Evolutionary conservation across 805 yeast species (phyloP).

Genomic region (Saccharomycopsis oosterbeekiorum): DNA sequence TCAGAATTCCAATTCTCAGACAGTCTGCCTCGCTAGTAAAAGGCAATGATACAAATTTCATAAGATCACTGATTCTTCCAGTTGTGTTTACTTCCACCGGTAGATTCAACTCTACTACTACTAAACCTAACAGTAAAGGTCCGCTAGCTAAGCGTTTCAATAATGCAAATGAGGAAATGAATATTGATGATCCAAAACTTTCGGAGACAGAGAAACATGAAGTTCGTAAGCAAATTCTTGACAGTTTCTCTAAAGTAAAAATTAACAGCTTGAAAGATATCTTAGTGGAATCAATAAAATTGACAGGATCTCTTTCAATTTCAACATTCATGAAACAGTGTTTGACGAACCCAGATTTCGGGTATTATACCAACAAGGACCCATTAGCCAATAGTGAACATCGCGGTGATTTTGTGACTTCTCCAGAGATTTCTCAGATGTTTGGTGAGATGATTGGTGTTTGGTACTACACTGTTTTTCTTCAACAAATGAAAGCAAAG

Average conservation of each 20-base stretch:
- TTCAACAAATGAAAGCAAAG: constrained; percentile 42
- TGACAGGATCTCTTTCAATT: constrained; percentile 70
- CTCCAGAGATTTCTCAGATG: constrained; percentile 80
- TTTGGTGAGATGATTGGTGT: constrained; percentile 80
- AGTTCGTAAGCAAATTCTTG: not conserved
- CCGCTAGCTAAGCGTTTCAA: too few relatives aligned
- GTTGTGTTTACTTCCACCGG: not conserved
- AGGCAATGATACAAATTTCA: not conserved
- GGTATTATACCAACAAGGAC: constrained; percentile 70
- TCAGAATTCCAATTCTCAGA: not conserved
- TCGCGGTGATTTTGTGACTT: constrained; percentile 70
- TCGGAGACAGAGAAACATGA: not conserved
- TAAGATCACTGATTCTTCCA: not conserved
- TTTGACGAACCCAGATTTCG: constrained; percentile 63
- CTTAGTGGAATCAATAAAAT: constrained; percentile 40
- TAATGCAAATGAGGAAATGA: not conserved
- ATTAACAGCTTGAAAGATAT: constrained; percentile 21
- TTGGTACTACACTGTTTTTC: constrained; percentile 56
- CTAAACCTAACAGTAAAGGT: not conserved
- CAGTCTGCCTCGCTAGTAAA: not conserved
- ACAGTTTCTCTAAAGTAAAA: not conserved
- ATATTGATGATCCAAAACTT: not conserved
- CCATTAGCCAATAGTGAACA: constrained; percentile 44
- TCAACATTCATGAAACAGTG: constrained; percentile 76
- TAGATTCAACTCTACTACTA: not conserved